These are phyloP conservation scores for Ilex paraguariensis DNA, from an alignment of 305 asterid genomes.

Conservation along the genomic window DNA sequence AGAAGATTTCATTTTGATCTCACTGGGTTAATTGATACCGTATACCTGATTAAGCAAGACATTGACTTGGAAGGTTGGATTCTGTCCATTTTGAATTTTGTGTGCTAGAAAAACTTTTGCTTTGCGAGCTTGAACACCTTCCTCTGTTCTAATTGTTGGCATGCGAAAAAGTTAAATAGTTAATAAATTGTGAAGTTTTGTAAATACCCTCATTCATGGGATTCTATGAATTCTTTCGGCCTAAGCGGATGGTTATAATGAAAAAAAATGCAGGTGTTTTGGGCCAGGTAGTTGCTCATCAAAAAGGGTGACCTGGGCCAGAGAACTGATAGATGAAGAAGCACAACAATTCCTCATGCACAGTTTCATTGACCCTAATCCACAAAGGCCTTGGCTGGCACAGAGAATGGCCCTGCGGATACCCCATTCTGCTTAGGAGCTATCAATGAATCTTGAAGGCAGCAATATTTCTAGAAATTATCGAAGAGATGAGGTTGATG, in stretches of 20 bases:
- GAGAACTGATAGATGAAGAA: constrained; percentile 84
- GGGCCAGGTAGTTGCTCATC: constrained; percentile 80
- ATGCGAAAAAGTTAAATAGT: no score
- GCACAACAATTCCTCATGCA: constrained; percentile 64
- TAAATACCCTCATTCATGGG: no score
- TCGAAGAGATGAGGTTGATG: neutral
- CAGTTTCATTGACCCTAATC: constrained; percentile 69
- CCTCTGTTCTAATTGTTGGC: no score
- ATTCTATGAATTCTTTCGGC: no score
- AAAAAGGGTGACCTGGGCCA: constrained; percentile 77
- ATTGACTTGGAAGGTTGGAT: no score
- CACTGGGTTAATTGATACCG: no score
- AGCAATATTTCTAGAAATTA: neutral
- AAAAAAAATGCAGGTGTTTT: constrained; percentile 51
- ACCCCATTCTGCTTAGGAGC: constrained; percentile 62
- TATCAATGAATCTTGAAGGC: neutral
- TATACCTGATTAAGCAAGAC: no score
- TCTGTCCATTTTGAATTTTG: no score
- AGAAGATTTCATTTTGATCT: no score
- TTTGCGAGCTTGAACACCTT: no score
- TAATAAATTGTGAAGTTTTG: no score
- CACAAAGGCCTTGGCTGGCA: constrained; percentile 74
- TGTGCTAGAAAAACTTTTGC: no score
- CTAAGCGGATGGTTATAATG: neutral
- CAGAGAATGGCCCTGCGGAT: constrained; percentile 69